Conservation (phyloP, 208 protist genomes). For the Naegleria fowleri region DNA sequence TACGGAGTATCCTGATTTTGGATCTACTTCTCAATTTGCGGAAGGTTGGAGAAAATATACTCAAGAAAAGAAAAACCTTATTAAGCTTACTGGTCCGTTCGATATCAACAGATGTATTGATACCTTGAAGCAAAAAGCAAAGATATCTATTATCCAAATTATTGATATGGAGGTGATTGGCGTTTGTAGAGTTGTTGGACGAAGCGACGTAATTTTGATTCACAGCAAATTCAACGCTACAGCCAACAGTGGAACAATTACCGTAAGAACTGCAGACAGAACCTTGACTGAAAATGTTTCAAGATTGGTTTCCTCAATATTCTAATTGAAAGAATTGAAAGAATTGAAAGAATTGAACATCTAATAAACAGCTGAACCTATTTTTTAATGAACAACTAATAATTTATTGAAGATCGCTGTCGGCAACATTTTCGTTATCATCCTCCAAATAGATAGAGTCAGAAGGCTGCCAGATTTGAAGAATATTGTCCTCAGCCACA, state of each 20-base stretch:
- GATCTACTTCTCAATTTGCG: not conserved
- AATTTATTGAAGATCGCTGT: not conserved
- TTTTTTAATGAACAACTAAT: not conserved
- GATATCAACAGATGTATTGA: not conserved
- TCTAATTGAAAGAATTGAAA: no score
- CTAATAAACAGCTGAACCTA: no score
- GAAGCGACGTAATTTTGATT: not conserved
- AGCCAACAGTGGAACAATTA: not conserved
- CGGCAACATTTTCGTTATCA: not conserved
- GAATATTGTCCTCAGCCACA: constrained; percentile 86
- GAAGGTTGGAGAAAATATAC: not conserved
- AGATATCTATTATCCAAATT: not conserved
- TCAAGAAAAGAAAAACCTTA: not conserved
- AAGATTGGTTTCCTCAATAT: not conserved
- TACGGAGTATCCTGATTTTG: not conserved
- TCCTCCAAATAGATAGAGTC: constrained; percentile 28
- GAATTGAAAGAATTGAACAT: not conserved
- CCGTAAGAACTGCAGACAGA: not conserved
- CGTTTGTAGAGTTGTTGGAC: not conserved
- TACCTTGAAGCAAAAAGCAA: not conserved
- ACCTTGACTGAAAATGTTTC: not conserved
- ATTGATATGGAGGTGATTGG: not conserved
- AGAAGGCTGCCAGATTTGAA: constrained; percentile 88
- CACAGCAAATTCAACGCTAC: not conserved
- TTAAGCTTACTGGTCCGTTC: not conserved